Evolutionary conservation across 1,284 basidiomycete genomes (phyloP).

Genomic region (Sutorius eximius): DNA sequence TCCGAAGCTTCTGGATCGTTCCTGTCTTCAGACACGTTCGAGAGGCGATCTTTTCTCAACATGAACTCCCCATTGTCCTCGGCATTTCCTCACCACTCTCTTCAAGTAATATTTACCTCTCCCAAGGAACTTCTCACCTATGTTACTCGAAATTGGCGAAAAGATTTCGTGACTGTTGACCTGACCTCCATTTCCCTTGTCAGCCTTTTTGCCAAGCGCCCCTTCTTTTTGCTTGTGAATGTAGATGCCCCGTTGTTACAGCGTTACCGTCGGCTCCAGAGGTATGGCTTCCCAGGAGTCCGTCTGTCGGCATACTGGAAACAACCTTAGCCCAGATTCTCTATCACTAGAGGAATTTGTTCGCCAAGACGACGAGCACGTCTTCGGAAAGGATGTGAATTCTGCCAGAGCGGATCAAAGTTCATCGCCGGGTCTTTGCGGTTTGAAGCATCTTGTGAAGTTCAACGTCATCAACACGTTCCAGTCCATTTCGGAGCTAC

Average conservation of each 20-base stretch:
- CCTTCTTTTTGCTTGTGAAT: slow-evolving; percentile 85
- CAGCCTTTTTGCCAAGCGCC: slow-evolving; percentile 77
- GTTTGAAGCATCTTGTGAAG: slow-evolving; percentile 52
- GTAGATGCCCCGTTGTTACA: slow-evolving; percentile 83
- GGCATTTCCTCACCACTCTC: slow-evolving; percentile 24
- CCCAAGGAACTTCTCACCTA: slow-evolving; percentile 65
- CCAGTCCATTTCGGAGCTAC: slow-evolving; percentile 51
- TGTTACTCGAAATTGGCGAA: slow-evolving; percentile 82
- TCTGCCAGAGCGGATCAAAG: neutral
- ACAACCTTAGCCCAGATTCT: slow-evolving; percentile 19
- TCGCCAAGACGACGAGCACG: slow-evolving; percentile 57
- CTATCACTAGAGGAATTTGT: slow-evolving; percentile 71
- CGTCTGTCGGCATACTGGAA: slow-evolving; percentile 13
- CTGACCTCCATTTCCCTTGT: slow-evolving; percentile 62
- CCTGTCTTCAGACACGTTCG: slow-evolving; percentile 2
- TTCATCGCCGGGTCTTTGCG: slow-evolving; percentile 39
- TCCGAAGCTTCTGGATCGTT: slow-evolving; percentile 1
- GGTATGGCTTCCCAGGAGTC: slow-evolving; percentile 38
- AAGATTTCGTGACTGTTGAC: slow-evolving; percentile 81
- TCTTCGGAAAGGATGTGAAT: slow-evolving; percentile 45
- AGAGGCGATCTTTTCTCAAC: slow-evolving; percentile 20
- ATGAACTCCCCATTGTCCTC: slow-evolving; percentile 27
- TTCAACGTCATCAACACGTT: slow-evolving; percentile 77
- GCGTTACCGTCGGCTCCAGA: slow-evolving; percentile 53
- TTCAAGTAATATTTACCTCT: slow-evolving; percentile 47